Conservation (phyloP, 176 grass and related monocot species). For the Raddia guianensis region DNA sequence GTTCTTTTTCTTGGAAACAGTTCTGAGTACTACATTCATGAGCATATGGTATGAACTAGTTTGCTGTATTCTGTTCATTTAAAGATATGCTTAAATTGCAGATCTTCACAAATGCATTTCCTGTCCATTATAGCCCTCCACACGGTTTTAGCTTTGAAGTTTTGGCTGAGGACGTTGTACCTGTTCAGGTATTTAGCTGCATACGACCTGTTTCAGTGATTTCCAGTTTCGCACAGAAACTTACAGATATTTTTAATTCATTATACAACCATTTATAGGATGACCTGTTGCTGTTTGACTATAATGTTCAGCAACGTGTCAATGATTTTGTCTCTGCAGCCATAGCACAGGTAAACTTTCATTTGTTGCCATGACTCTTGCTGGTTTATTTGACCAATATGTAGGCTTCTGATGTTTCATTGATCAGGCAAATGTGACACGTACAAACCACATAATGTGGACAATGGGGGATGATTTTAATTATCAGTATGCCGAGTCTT, state of each 20-base stretch:
- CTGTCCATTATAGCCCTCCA: conserved; percentile 92
- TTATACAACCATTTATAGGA: conserved; percentile 58
- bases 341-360: conserved; percentile 72
- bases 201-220: conserved; percentile 13
- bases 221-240: neutral
- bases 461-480: conserved; percentile 96
- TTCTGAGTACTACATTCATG: conserved; percentile 17
- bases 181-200: conserved; percentile 71
- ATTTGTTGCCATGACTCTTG: neutral
- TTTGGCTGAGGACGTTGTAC: conserved; percentile 54
- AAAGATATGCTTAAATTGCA: conserved; percentile 47
- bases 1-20: neutral
- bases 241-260: conserved; percentile 22
- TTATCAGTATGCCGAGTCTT: conserved; percentile 94
- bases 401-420: conserved; percentile 27
- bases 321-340: conserved; percentile 86
- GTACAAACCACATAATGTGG: conserved; percentile 95
- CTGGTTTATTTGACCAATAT: conserved; percentile 18
- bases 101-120: conserved; percentile 94
- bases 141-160: conserved; percentile 85
- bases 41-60: neutral
- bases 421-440: conserved; percentile 81
- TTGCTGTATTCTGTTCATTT: conserved; percentile 1
- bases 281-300: conserved; percentile 73
- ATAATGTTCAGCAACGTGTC: conserved; percentile 82